Evolutionary conservation across 139 green algal species (phyloP).

Genomic region (Chlorella sp.): DNA sequence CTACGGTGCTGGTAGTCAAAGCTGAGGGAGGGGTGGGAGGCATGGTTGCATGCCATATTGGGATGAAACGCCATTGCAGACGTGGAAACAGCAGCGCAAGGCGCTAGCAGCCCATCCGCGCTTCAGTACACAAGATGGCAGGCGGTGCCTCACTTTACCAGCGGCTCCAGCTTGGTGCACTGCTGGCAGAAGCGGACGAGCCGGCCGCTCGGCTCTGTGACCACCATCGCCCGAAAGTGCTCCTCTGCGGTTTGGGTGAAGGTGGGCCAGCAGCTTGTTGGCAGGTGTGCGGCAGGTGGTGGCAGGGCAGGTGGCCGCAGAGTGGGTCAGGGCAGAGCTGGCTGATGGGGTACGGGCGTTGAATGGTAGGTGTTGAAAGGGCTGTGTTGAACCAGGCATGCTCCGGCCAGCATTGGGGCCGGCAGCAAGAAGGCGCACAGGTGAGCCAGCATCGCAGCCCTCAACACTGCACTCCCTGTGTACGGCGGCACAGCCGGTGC

Average conservation of each 20-base stretch:
- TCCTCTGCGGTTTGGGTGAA: neutral
- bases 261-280: neutral
- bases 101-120: too few relatives aligned
- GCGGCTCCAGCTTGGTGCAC: slow-evolving; percentile 32
- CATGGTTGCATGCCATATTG: neutral
- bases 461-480: too few relatives aligned
- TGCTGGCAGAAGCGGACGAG: slow-evolving; percentile 27
- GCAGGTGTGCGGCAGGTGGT: neutral
- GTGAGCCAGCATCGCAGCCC: too few relatives aligned
- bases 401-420: too few relatives aligned
- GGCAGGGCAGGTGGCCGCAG: neutral
- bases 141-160: neutral
- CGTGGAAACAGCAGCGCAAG: too few relatives aligned
- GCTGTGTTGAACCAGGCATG: neutral
- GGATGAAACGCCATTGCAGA: too few relatives aligned
- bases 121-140: too few relatives aligned
- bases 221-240: slow-evolving; percentile 12
- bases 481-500: neutral
- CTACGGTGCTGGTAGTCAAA: too few relatives aligned
- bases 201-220: slow-evolving; percentile 3
- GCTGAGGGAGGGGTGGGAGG: neutral
- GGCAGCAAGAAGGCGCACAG: too few relatives aligned
- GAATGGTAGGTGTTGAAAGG: neutral
- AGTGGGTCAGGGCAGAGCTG: neutral
- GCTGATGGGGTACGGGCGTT: neutral